Percentiles rank a stretch among this genome's conserved stretches.
These are phyloP conservation scores for Populus hybrid DNA, from an alignment of 441 rosid species.

Conservation along the genomic window DNA sequence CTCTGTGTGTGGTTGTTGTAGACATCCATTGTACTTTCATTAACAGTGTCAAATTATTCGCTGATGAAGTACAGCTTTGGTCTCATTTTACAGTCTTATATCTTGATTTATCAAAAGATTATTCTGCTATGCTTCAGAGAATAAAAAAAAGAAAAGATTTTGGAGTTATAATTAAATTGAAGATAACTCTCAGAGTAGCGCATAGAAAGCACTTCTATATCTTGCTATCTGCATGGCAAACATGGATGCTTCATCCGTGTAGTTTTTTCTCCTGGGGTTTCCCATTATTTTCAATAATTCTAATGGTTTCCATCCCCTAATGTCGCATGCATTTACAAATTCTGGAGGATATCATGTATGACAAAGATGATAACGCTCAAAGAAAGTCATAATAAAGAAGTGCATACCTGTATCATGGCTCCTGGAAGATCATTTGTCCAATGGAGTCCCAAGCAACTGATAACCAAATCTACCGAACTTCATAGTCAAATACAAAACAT, in stretches of 20 bases:
- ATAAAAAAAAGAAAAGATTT: no score
- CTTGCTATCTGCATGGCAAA: not conserved
- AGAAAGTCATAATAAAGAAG: not conserved
- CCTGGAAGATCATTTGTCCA: conserved; percentile 99
- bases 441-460: conserved; percentile 94
- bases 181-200: not conserved
- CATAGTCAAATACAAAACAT: conserved; percentile 25
- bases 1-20: not conserved
- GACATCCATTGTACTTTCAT: not conserved
- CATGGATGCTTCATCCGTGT: not conserved
- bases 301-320: not conserved
- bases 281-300: not conserved
- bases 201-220: not conserved
- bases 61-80: not conserved
- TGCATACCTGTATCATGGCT: conserved; percentile 85
- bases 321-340: not conserved
- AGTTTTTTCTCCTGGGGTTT: not conserved
- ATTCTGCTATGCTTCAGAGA: not conserved
- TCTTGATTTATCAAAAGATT: not conserved
- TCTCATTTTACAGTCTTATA: not conserved
- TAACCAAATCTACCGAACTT: conserved; percentile 91
- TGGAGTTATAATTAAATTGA: not conserved
- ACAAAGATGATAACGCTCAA: conserved; percentile 3
- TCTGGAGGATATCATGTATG: not conserved
- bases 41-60: not conserved